A percentile compares a stretch with the other conserved stretches of the same genome.
Conservation (phyloP, 2,329 filamentous ascomycete species). For the Fusarium stilboides region DNA sequence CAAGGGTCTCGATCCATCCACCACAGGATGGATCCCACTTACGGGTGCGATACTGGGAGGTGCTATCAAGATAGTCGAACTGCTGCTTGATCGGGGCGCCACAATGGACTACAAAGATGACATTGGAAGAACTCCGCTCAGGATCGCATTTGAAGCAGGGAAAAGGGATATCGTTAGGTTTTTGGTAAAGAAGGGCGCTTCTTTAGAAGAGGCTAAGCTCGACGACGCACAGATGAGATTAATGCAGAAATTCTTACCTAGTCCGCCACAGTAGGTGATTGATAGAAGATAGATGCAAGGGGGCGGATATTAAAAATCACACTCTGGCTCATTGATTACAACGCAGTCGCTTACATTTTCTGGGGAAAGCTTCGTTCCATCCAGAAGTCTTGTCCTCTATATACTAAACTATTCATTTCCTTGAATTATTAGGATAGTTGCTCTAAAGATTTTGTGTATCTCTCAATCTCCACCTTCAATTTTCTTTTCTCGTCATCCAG, state of each 20-base stretch:
- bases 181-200: neutral
- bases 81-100: constrained; percentile 3
- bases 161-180: neutral
- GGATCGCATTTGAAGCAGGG: neutral
- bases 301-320: too few relatives aligned
- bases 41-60: neutral
- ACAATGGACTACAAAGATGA: too few relatives aligned
- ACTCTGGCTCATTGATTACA: too few relatives aligned
- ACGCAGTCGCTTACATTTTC: too few relatives aligned
- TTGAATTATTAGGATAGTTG: neutral
- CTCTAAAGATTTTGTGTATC: neutral
- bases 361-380: too few relatives aligned
- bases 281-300: too few relatives aligned
- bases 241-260: neutral
- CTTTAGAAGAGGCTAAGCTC: neutral
- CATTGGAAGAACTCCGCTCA: constrained; percentile 5
- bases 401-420: too few relatives aligned
- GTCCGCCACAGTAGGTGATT: too few relatives aligned
- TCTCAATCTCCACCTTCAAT: neutral
- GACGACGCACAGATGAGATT: neutral
- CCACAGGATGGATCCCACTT: neutral
- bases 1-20: neutral
- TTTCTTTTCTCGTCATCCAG: neutral
- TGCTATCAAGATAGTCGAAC: neutral
- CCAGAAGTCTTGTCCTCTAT: too few relatives aligned